Base-by-base conservation (phyloP, 2,329 filamentous ascomycete genomes). In the Microsporum audouinii region DNA sequence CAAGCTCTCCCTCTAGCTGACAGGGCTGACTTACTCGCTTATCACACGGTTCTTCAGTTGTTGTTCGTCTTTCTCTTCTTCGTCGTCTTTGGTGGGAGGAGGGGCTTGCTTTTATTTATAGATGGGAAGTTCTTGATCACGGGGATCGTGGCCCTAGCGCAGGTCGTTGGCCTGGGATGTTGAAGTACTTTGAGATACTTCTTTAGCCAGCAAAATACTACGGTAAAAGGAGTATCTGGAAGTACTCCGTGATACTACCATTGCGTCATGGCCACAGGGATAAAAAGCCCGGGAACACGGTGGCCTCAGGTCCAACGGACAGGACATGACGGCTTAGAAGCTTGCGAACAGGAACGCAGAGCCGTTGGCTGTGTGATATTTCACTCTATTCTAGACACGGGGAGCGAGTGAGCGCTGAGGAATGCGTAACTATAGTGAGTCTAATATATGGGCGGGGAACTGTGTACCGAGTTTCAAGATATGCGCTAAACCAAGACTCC, bases 241-340 rank as follows among this genome's bases (percentile, higher is more conserved):
- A 55, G 51, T 55, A 55, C 33, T 36, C 51, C 51, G 51, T 31
- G 51, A 55, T 34, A 23, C 27, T n/a, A 10, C n/a, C 29, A 36
- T 55, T 55, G 51, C 51, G 51, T 55, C 51, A 55, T 55, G 33
- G 51, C 31, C 3, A 12, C 51, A 36, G 31, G 51, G 51, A 38
- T 55, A 36, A 10, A 12, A 33, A 5, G 51, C 33, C 51, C 27
- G 45, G 51, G 51, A 55, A 55, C 51, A 55, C 51, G 51, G 51
- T 55, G 51, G 51, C 51, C 51, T 55, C 51, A 55, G 51, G 51
- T 55, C 51, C 51, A 34, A 31, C 31, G 51, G 33, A 55, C 51
- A 31, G 51, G 27, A 55, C 14, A 34, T n/a, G 17, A n/a, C 14
- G 39, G 39, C 39, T n/a, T 43, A n/a, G 39, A 43, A 43, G n/a